Evolutionary conservation across 1,284 basidiomycete genomes (phyloP), one percentile per base, ranked within the genome.

Genomic region (Ceraceosorus bombacis): DNA sequence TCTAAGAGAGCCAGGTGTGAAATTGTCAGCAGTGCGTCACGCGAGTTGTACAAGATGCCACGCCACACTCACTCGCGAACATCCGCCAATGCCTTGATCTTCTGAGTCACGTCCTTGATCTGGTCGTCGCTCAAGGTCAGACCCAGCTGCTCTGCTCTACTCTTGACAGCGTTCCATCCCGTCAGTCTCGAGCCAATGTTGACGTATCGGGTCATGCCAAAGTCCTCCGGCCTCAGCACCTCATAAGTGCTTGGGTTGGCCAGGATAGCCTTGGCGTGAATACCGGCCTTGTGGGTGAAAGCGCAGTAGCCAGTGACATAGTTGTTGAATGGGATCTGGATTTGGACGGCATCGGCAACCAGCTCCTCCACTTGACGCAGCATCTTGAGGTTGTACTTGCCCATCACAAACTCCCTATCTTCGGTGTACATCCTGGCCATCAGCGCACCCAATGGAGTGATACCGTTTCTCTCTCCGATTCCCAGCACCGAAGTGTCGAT

Each of bases 281-380:
- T 99, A 80, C 95, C 95, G 40, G 95, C 95, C 86, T 99, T 98
- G 87, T 98, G 95, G 37, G 95, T 99, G 82, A 99, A 99, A 15
- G 95, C 95, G 78, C 95, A 98, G 82, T 97, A 98, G 39, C 95
- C 95, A 59, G 83, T 84, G 72, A 84, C 83, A 77, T 82, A 82
- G 80, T 95, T 94, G 85, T 89, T 90, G 83, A 98, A 99, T 48
- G 95, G 94, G 51, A 99, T 86, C 73, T 92, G 90, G 78, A 98
- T 90, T 80, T 97, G 91, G 64, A 99, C 95, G 55, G 94, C 93
- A 80, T 97, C 93, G 60, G 95, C 95, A 67, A 99, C 94, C 74
- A 97, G 83, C 82, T 98, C 97, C 82, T 99, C 95, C 70, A 99
- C 89, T 80, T 98, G 94, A 74, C 95, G 89, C 57, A 99, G 86